Evolutionary conservation across 2,329 filamentous ascomycete genomes (phyloP), one percentile per base, ranked within the genome.

Genomic region (Botrytis byssoidea): DNA sequence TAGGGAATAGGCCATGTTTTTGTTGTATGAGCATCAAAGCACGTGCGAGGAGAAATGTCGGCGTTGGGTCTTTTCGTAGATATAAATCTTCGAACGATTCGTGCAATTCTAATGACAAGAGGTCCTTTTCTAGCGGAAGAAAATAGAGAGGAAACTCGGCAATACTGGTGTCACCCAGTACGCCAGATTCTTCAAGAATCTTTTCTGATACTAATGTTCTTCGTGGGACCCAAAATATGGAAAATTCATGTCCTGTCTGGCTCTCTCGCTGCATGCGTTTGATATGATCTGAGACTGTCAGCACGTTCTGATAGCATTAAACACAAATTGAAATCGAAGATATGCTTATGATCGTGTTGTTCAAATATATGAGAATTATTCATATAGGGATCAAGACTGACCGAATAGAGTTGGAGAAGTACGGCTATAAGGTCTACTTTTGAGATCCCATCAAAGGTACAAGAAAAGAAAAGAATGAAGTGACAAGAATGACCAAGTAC

Each of bases 11-110:
- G 4, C 96, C 97, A 83, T 98, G 92, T 78, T 92, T 91, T 81
- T 94, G 91, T 82, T 99, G 96, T 75, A 99, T 90, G 48, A 92
- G 90, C 96, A 99, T 99, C 76, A 99, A 86, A 35, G 96, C 95
- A 82, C 92, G 94, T 70, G 96, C 94, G 76, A 97, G 88, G 51
- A 97, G 87, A 80, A 95, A 97, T 37, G 94, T 91, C n/a, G 93
- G 91, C 0, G 94, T 97, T 18, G 95, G 93, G 81, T 98, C 95
- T 83, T 96, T 97, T 77, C 91, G 90, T 75, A 98, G 85, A 83
- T 97, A 98, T 40, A 99, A 85, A 81, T 98, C 95, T 77, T 88
- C 86, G 80, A 98, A 97, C 1, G 94, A 89, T 79, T 95, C 91
- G 69, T 97, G 92, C 42, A 98, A 86, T 83, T 98, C 96, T 73